phyloP scores from a whole-genome alignment of 495 filamentous ascomycete species.

The Penicillium waksmanii region DNA sequence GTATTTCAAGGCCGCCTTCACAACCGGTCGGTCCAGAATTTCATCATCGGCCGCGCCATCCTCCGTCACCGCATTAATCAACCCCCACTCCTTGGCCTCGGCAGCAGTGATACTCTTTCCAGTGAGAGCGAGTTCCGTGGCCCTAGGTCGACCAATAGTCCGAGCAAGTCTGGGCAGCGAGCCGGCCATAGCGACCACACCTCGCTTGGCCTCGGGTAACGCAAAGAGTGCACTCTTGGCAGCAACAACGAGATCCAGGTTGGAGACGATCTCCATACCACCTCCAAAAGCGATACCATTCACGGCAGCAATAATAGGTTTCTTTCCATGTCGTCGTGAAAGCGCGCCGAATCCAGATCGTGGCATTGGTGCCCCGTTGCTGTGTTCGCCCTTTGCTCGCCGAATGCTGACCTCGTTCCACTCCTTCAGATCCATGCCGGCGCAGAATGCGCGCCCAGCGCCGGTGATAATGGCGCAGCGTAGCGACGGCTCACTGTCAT shows the following conservation, averaged over 20 bases:
- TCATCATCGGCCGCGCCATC: conserved; percentile 33
- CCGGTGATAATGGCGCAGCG: conserved; percentile 54
- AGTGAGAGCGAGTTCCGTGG: conserved; percentile 67
- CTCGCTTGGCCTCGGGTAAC: conserved; percentile 66
- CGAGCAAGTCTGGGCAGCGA: conserved; percentile 65
- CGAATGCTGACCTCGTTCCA: conserved; percentile 21
- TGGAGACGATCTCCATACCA: conserved; percentile 67
- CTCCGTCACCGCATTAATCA: conserved; percentile 62
- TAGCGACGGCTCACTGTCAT: conserved; percentile 49
- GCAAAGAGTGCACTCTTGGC: conserved; percentile 53
- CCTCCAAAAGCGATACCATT: conserved; percentile 70
- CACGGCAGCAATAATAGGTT: conserved; percentile 67
- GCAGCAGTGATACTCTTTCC: conserved; percentile 56
- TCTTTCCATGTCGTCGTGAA: conserved; percentile 41
- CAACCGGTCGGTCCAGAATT: conserved; percentile 20
- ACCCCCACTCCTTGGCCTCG: conserved; percentile 63
- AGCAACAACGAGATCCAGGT: conserved; percentile 68
- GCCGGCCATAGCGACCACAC: conserved; percentile 68
- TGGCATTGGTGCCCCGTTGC: conserved; percentile 18
- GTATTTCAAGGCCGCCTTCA: conserved; percentile 55
- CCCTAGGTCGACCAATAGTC: conserved; percentile 64
- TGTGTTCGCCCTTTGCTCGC: conserved; percentile 15
- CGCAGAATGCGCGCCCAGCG: conserved; percentile 50
- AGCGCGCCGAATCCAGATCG: conserved; percentile 24
- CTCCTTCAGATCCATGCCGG: conserved; percentile 40